A percentile compares a stretch with the other conserved stretches of the same genome.
phyloP scores from a whole-genome alignment of 768 basidiomycete species.

The Mrakia hoshinonis region DNA sequence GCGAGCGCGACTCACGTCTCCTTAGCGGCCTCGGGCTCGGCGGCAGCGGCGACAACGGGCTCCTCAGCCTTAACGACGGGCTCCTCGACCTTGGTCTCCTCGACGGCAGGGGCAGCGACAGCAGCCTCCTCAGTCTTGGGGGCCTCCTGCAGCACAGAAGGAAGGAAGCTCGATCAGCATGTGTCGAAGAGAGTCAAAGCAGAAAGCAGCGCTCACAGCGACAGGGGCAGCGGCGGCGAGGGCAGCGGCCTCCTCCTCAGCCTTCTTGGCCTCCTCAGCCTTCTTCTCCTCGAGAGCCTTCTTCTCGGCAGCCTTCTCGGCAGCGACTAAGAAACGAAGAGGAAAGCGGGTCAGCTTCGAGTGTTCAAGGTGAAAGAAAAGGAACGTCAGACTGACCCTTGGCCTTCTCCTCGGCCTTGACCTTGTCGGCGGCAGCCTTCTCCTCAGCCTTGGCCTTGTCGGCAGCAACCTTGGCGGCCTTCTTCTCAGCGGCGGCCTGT shows the following conservation, averaged over 20 bases:
- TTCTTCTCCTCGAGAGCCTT: conserved; percentile 10
- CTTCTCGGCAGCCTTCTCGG: conserved; percentile 16
- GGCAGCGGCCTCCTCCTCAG: not conserved
- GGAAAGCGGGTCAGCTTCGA: not conserved
- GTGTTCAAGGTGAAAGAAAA: no score
- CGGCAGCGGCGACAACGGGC: not conserved
- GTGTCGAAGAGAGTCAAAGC: not conserved
- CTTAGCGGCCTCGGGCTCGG: not conserved
- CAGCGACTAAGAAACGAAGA: not conserved
- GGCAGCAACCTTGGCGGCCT: no score
- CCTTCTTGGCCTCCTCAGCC: conserved; percentile 7
- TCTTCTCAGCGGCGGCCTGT: no score
- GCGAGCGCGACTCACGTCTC: not conserved
- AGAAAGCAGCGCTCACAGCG: not conserved
- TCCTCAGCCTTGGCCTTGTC: no score
- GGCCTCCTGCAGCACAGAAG: not conserved
- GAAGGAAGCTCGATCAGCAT: not conserved
- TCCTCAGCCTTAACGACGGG: conserved; percentile 2
- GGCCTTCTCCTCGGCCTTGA: no score
- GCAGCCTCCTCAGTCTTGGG: not conserved
- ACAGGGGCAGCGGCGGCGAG: conserved; percentile 2
- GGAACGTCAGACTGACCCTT: no score
- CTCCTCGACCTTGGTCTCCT: conserved; percentile 8
- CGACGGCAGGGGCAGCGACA: not conserved
- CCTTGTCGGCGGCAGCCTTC: no score